phyloP scores from a whole-genome alignment of 805 yeast genomes.

The Metschnikowia proteae region DNA sequence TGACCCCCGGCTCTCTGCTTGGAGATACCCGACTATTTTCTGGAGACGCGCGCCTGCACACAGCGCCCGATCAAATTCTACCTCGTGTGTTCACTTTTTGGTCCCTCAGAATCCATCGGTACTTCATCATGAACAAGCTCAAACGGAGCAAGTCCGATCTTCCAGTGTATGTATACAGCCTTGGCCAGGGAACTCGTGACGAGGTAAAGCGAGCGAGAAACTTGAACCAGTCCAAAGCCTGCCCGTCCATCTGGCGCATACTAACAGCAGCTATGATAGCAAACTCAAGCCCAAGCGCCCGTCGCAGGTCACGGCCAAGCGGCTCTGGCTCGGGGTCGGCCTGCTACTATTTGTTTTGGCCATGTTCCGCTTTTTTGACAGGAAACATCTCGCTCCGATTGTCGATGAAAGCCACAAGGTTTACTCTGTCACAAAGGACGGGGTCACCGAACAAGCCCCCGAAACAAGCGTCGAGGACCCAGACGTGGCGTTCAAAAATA shows the following conservation, averaged over 20 bases:
- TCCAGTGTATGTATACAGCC: conserved; percentile 37
- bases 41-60: conserved; percentile 4
- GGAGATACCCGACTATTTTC: not conserved
- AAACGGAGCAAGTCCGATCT: conserved; percentile 38
- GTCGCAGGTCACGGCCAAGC: conserved; percentile 8
- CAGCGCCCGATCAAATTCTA: conserved; percentile 4
- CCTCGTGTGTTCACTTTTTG: conserved; percentile 4
- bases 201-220: too few species aligned
- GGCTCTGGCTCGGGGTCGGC: conserved; percentile 8
- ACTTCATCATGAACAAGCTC: conserved; percentile 11
- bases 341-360: conserved; percentile 13
- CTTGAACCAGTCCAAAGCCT: not conserved
- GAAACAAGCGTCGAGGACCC: conserved; percentile 4
- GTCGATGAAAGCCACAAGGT: conserved; percentile 17
- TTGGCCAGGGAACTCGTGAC: too few species aligned
- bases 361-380: not conserved
- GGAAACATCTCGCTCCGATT: not conserved
- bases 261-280: conserved; percentile 10
- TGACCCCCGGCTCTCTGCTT: too few species aligned
- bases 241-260: not conserved
- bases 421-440: conserved; percentile 32
- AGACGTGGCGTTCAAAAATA: conserved; percentile 40
- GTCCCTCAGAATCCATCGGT: not conserved
- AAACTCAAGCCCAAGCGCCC: conserved; percentile 13
- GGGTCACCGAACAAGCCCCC: conserved; percentile 17